Evolutionary conservation across 2,329 filamentous ascomycete genomes (phyloP).

Genomic region (Thielaviopsis punctulata): DNA sequence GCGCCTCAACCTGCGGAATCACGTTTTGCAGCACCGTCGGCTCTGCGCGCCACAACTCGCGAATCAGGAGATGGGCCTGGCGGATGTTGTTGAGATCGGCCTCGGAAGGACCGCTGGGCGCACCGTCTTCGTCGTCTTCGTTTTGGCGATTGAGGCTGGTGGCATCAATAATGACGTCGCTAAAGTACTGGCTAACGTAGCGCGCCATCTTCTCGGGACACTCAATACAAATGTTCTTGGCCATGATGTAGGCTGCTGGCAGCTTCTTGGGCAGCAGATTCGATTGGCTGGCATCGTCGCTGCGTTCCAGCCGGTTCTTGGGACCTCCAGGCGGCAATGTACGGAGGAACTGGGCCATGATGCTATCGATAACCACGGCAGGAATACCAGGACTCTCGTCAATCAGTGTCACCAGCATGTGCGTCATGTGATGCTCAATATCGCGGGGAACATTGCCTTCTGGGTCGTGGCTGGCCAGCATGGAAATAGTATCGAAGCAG

Average conservation of each 20-base stretch:
- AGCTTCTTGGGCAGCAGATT: constrained; percentile 76
- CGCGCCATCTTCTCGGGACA: constrained; percentile 89
- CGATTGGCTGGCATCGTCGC: constrained; percentile 57
- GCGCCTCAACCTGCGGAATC: constrained; percentile 81
- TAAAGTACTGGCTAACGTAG: constrained; percentile 91
- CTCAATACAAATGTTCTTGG: constrained; percentile 78
- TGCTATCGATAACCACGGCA: constrained; percentile 69
- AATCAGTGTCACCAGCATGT: constrained; percentile 67
- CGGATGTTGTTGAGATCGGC: constrained; percentile 73
- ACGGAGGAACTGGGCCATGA: constrained; percentile 88
- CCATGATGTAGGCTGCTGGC: constrained; percentile 89
- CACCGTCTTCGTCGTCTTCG: constrained; percentile 45
- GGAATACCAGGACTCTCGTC: constrained; percentile 71
- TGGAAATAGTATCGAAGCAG: constrained; percentile 83
- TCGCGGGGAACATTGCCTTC: constrained; percentile 82
- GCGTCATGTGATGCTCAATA: constrained; percentile 81
- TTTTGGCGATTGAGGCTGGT: constrained; percentile 46
- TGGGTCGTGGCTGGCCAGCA: constrained; percentile 52
- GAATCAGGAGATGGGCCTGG: constrained; percentile 76
- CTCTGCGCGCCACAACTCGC: constrained; percentile 85
- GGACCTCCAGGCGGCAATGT: constrained; percentile 55
- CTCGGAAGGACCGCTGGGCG: constrained; percentile 48
- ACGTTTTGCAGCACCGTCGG: constrained; percentile 83
- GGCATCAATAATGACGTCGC: constrained; percentile 84
- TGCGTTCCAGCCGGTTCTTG: constrained; percentile 35